phyloP scores from a whole-genome alignment of 2,329 filamentous ascomycete genomes.

The Hirsutella minnesotensis region DNA sequence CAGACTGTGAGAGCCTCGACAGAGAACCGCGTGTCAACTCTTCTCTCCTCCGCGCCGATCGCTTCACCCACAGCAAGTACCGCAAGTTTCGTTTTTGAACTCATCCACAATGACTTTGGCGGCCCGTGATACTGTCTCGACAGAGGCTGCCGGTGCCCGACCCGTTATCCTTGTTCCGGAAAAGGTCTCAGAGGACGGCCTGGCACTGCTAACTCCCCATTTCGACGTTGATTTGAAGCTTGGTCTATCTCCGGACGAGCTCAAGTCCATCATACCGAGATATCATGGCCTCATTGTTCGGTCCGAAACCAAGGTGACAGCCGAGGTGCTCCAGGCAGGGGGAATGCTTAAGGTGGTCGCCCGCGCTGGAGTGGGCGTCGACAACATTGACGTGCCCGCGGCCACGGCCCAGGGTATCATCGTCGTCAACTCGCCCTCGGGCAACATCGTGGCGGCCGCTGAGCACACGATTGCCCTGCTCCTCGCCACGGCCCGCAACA shows the following conservation, averaged over 20 bases:
- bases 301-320: conserved; percentile 71
- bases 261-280: conserved; percentile 52
- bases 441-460: conserved; percentile 71
- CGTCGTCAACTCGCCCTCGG: conserved; percentile 68
- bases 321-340: conserved; percentile 51
- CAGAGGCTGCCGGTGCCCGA: conserved; percentile 7
- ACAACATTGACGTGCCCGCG: conserved; percentile 67
- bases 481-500: conserved; percentile 61
- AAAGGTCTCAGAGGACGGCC: conserved; percentile 68
- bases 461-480: conserved; percentile 68
- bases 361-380: conserved; percentile 69
- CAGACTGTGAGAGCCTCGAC: not conserved
- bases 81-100: not conserved
- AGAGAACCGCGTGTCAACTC: not conserved
- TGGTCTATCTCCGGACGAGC: conserved; percentile 48
- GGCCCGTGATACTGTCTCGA: conserved; percentile 7
- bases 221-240: conserved; percentile 60
- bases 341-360: conserved; percentile 66
- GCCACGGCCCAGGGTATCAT: conserved; percentile 65
- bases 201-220: conserved; percentile 52
- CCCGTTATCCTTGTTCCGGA: conserved; percentile 60
- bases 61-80: not conserved
- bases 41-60: not conserved
- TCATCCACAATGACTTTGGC: conserved; percentile 14
- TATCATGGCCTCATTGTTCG: conserved; percentile 72